These are phyloP conservation scores for Sergeia podlipaevii DNA, from an alignment of 208 protist genomes.

Conservation along the genomic window DNA sequence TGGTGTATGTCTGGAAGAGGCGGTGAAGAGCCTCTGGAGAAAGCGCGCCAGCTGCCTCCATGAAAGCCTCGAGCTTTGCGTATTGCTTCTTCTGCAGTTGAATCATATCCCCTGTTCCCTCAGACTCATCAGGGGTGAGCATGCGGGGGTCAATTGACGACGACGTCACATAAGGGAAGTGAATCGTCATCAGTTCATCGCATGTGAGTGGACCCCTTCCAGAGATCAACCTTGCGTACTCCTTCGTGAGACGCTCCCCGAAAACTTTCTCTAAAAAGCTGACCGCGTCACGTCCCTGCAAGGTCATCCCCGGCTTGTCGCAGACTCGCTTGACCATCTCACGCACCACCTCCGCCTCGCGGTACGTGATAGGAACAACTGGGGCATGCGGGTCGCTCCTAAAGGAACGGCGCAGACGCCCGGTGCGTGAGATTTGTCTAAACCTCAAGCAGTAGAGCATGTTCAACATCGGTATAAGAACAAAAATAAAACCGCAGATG, in stretches of 20 bases:
- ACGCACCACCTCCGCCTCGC: slow-evolving; percentile 16
- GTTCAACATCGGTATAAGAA: slow-evolving; percentile 26
- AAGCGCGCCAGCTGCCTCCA: slow-evolving; percentile 29
- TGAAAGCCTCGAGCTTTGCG: slow-evolving; percentile 22
- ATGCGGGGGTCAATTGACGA: slow-evolving; percentile 24
- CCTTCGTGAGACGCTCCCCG: slow-evolving; percentile 19
- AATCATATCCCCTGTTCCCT: slow-evolving; percentile 11
- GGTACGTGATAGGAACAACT: slow-evolving; percentile 31
- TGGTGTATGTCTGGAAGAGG: slow-evolving; percentile 21
- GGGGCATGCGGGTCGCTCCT: slow-evolving; percentile 28
- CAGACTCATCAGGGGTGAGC: slow-evolving; percentile 21
- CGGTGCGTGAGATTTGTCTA: slow-evolving; percentile 20
- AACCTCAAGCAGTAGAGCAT: slow-evolving; percentile 35
- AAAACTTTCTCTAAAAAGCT: slow-evolving; percentile 45
- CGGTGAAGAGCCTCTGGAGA: slow-evolving; percentile 32
- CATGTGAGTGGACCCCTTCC: slow-evolving; percentile 23
- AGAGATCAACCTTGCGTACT: slow-evolving; percentile 11
- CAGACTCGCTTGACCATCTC: slow-evolving; percentile 26
- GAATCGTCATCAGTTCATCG: slow-evolving; percentile 45
- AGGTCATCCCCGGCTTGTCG: slow-evolving; percentile 2
- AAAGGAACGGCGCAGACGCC: slow-evolving; percentile 30
- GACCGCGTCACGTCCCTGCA: slow-evolving; percentile 13
- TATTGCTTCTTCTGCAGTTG: slow-evolving; percentile 22
- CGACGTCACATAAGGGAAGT: slow-evolving; percentile 38
- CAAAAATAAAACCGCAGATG: slow-evolving; percentile 19